These are phyloP conservation scores for Penicillium pulvis DNA, from an alignment of 495 filamentous ascomycete species.

Conservation along the genomic window DNA sequence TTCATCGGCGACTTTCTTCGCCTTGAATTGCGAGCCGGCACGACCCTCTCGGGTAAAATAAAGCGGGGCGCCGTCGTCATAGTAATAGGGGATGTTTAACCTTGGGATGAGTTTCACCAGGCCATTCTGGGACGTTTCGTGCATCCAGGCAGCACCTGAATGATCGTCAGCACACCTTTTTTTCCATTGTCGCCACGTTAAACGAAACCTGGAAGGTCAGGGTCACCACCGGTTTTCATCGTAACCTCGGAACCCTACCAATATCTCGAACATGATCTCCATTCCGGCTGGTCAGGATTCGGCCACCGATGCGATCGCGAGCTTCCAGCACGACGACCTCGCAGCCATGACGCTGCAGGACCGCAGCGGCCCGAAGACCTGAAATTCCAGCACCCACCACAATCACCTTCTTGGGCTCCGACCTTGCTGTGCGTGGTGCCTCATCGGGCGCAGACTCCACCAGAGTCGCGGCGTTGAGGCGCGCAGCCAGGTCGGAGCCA, in stretches of 20 bases:
- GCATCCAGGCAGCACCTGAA: constrained; percentile 31
- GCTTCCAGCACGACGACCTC: constrained; percentile 29
- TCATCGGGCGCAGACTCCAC: constrained; percentile 19
- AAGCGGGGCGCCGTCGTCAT: constrained; percentile 25
- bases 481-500: constrained; percentile 28
- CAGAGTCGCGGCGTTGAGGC: constrained; percentile 18
- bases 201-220: neutral
- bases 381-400: constrained; percentile 29
- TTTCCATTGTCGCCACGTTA: neutral
- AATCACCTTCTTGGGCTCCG: constrained; percentile 29
- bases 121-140: constrained; percentile 30
- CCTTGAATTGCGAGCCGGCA: constrained; percentile 29
- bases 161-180: constrained; percentile 3
- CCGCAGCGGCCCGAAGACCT: constrained; percentile 26
- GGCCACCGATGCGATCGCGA: constrained; percentile 31
- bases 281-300: constrained; percentile 24
- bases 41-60: constrained; percentile 28
- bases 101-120: constrained; percentile 27
- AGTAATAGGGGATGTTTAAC: constrained; percentile 26
- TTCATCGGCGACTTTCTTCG: constrained; percentile 31
- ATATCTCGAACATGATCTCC: constrained; percentile 25
- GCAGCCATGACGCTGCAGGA: constrained; percentile 20
- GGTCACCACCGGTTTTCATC: constrained; percentile 1
- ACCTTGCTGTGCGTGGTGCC: constrained; percentile 23
- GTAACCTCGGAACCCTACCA: constrained; percentile 16